A percentile compares a stretch with the other conserved stretches of the same genome.
Conservation (phyloP, 202 grass and related monocot species). For the Carex arenaria region DNA sequence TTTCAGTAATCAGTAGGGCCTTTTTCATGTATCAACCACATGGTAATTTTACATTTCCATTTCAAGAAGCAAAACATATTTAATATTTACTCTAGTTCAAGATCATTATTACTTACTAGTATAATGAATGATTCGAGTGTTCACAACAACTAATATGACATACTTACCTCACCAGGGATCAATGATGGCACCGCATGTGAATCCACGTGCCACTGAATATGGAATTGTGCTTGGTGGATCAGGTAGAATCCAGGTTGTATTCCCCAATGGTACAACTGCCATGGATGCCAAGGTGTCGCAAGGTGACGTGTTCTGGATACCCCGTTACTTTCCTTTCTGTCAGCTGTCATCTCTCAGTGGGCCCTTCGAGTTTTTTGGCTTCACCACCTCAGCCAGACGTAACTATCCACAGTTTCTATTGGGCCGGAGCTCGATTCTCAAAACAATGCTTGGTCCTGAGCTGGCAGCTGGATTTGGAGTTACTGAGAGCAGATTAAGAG, state of each 20-base stretch:
- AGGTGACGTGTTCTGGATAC: constrained; percentile 82
- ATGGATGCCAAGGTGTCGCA: constrained; percentile 49
- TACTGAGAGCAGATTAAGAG: constrained; percentile 32
- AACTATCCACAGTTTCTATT: constrained; percentile 76
- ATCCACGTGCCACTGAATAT: constrained; percentile 76
- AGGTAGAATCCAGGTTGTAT: constrained; percentile 54
- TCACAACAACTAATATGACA: background rate
- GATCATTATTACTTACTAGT: background rate
- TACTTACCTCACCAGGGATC: constrained; percentile 47
- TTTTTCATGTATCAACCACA: background rate
- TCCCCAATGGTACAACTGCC: constrained; percentile 69
- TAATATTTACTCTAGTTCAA: background rate
- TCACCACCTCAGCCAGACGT: constrained; percentile 62
- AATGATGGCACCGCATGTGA: constrained; percentile 82
- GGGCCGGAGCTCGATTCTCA: constrained; percentile 49
- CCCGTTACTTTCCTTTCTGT: constrained; percentile 78
- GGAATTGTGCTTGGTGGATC: constrained; percentile 58
- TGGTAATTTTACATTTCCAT: background rate
- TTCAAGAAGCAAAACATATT: background rate
- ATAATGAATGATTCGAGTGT: background rate
- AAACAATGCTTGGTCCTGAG: constrained; percentile 61
- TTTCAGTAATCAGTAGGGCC: background rate
- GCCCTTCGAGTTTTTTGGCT: constrained; percentile 85
- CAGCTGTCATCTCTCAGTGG: constrained; percentile 63
- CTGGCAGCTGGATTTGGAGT: constrained; percentile 61